These are phyloP conservation scores for Aspergillus ochraceoroseus DNA, from an alignment of 2,329 filamentous ascomycete species.

Conservation along the genomic window DNA sequence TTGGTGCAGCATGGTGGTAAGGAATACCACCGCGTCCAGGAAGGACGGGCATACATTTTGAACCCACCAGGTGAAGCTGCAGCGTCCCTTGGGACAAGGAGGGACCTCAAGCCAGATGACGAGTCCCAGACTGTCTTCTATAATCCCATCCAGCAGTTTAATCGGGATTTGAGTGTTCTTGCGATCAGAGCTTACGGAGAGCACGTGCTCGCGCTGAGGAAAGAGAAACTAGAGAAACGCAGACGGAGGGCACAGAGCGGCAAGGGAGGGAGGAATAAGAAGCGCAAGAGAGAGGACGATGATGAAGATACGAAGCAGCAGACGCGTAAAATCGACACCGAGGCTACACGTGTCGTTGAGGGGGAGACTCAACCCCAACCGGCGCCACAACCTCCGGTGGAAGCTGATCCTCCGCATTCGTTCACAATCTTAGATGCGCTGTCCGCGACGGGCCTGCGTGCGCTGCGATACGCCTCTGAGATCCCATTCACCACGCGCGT, in stretches of 20 bases:
- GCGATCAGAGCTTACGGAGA: constrained; percentile 86
- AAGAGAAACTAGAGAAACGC: constrained; percentile 45
- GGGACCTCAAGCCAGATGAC: constrained; percentile 49
- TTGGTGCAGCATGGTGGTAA: constrained; percentile 47
- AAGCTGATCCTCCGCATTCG: constrained; percentile 36
- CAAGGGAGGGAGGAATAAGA: constrained; percentile 36
- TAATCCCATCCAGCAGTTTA: constrained; percentile 98
- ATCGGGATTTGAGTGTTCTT: constrained; percentile 87
- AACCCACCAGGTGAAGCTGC: constrained; percentile 51
- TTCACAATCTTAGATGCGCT: constrained; percentile 93
- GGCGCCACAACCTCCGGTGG: constrained; percentile 19
- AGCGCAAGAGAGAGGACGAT: constrained; percentile 36
- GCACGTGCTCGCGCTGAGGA: constrained; percentile 53
- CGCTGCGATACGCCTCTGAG: constrained; percentile 85
- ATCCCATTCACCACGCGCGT: constrained; percentile 76
- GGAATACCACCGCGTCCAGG: constrained; percentile 58
- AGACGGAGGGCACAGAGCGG: constrained; percentile 33
- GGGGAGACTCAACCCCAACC: constrained; percentile 14
- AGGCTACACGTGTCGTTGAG: constrained; percentile 16
- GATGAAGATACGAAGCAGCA: constrained; percentile 20
- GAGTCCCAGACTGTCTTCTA: constrained; percentile 82
- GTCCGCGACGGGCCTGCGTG: constrained; percentile 86
- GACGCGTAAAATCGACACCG: constrained; percentile 20
- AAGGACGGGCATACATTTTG: constrained; percentile 64
- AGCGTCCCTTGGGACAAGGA: constrained; percentile 42